A percentile compares a stretch with the other conserved stretches of the same genome.
These are phyloP conservation scores for Hydnomerulius pinastri DNA, from an alignment of 768 basidiomycete genomes.

Conservation along the genomic window DNA sequence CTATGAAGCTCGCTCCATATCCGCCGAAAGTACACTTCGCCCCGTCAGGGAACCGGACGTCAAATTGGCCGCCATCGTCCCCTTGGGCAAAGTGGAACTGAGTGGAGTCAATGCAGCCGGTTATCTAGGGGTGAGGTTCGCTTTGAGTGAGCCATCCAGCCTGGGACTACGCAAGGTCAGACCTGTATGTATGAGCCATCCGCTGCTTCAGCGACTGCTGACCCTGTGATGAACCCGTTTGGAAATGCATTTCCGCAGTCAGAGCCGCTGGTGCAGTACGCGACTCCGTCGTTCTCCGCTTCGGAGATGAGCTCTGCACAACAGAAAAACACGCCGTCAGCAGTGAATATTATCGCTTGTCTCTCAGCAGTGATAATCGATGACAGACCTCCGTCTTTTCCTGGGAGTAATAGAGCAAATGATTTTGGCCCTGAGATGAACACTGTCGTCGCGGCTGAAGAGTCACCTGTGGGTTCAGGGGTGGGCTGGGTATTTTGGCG, in stretches of 20 bases:
- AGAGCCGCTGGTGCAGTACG: constrained; percentile 38
- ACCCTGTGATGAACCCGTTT: constrained; percentile 39
- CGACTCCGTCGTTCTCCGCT: constrained; percentile 37
- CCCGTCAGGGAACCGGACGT: constrained; percentile 52
- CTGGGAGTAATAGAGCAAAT: constrained; percentile 40
- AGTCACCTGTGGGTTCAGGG: constrained; percentile 39
- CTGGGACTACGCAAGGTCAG: background rate
- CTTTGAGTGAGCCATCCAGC: background rate
- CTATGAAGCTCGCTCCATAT: constrained; percentile 52
- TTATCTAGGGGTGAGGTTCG: constrained; percentile 30
- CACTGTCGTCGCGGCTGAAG: constrained; percentile 37
- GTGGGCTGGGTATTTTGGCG: constrained; percentile 35
- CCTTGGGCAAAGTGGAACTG: constrained; percentile 32
- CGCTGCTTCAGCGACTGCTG: constrained; percentile 31
- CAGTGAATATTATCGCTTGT: background rate
- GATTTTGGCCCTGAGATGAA: constrained; percentile 28
- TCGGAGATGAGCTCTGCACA: constrained; percentile 39
- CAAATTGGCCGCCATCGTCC: constrained; percentile 52
- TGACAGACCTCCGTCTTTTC: constrained; percentile 32
- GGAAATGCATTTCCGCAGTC: constrained; percentile 33
- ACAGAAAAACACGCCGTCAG: background rate
- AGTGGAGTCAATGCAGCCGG: constrained; percentile 38
- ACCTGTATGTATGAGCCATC: constrained; percentile 45
- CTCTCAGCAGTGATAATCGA: background rate
- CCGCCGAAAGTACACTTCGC: constrained; percentile 55